These are phyloP conservation scores for Alopecurus myosuroides DNA, from an alignment of 176 grass and related monocot species.

Conservation along the genomic window DNA sequence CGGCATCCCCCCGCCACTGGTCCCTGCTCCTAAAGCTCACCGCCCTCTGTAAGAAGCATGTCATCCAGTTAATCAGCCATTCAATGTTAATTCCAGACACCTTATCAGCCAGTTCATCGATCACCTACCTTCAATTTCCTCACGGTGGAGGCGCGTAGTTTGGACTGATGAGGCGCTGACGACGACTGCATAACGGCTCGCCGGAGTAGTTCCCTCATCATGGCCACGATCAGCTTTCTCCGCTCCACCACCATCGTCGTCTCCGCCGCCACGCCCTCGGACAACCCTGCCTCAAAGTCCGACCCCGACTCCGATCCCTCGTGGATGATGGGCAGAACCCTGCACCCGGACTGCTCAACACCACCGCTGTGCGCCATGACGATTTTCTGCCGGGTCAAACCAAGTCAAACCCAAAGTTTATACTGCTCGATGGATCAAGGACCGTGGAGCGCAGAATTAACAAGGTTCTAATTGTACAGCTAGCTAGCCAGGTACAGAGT, in stretches of 20 bases:
- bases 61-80: too few species aligned
- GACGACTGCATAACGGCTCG: conserved; percentile 13
- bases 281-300: not conserved
- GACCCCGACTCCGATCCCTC: not conserved
- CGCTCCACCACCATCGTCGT: not conserved
- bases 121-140: conserved; percentile 30
- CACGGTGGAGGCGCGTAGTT: conserved; percentile 3
- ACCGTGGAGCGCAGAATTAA: too few species aligned
- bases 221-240: conserved; percentile 1
- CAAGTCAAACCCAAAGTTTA: too few species aligned
- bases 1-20: not conserved
- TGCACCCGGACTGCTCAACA: not conserved
- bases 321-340: conserved; percentile 16
- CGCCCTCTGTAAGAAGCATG: not conserved
- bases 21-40: conserved; percentile 5
- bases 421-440: too few species aligned
- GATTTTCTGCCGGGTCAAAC: too few species aligned
- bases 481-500: too few species aligned
- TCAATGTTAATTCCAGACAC: not conserved
- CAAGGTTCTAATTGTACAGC: too few species aligned
- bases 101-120: not conserved
- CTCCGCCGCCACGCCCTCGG: not conserved
- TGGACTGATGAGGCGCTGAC: not conserved
- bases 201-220: conserved; percentile 31
- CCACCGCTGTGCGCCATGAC: too few species aligned